phyloP scores from a whole-genome alignment of 2,329 filamentous ascomycete genomes.

The Cercospora zeina region DNA sequence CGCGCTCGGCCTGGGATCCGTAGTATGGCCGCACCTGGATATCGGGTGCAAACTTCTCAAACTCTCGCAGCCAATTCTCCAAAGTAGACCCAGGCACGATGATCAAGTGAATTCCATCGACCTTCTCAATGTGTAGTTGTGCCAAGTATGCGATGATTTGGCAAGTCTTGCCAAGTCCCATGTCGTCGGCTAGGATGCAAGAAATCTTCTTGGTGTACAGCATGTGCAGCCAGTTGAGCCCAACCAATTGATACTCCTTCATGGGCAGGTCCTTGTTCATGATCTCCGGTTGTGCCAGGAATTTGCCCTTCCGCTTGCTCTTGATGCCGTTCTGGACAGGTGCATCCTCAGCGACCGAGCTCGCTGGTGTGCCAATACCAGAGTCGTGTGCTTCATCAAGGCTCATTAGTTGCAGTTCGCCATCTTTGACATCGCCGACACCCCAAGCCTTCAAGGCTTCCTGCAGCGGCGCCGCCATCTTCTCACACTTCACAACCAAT shows the following conservation, averaged over 20 bases:
- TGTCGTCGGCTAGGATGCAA: slow-evolving; percentile 94
- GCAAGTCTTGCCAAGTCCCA: slow-evolving; percentile 93
- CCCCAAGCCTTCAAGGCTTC: slow-evolving; percentile 68
- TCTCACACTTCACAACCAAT: slow-evolving; percentile 74
- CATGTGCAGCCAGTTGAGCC: slow-evolving; percentile 89
- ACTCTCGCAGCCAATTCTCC: slow-evolving; percentile 94
- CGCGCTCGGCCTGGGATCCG: slow-evolving; percentile 67
- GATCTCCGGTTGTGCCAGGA: slow-evolving; percentile 67
- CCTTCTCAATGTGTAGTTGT: slow-evolving; percentile 70
- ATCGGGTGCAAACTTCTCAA: slow-evolving; percentile 78
- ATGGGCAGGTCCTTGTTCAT: slow-evolving; percentile 76
- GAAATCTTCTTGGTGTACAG: slow-evolving; percentile 77
- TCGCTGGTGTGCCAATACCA: slow-evolving; percentile 64
- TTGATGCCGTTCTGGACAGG: slow-evolving; percentile 29
- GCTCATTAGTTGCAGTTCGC: slow-evolving; percentile 62
- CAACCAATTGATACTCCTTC: slow-evolving; percentile 92
- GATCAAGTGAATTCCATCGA: slow-evolving; percentile 73
- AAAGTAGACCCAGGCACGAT: slow-evolving; percentile 91
- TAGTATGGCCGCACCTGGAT: slow-evolving; percentile 73
- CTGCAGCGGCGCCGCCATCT: slow-evolving; percentile 66
- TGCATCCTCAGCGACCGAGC: slow-evolving; percentile 39
- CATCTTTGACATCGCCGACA: slow-evolving; percentile 58
- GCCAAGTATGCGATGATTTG: slow-evolving; percentile 92
- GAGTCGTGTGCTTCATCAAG: slow-evolving; percentile 61
- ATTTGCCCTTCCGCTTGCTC: slow-evolving; percentile 52